Conservation (phyloP, 352 stramenopile genomes). For the Phytophthora ramorum region DNA sequence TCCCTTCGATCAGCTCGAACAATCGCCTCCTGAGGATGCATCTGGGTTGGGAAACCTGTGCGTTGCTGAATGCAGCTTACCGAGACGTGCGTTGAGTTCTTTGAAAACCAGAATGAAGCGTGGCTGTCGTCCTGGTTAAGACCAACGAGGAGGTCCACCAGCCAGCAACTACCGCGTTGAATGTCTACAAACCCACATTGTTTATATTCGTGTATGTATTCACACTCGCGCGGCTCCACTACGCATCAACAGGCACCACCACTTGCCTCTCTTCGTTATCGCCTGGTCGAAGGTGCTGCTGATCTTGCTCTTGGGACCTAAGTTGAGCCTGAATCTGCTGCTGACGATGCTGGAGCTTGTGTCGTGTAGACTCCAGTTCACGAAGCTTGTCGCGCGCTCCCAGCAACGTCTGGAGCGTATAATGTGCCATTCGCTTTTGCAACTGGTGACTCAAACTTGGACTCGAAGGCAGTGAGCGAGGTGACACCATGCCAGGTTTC, state of each 20-base stretch:
- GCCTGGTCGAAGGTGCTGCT: not conserved
- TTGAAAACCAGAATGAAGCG: not conserved
- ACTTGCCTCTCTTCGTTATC: not conserved
- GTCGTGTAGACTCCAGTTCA: conserved; percentile 50
- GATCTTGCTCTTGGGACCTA: conserved; percentile 1
- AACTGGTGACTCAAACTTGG: conserved; percentile 75
- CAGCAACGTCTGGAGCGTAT: conserved; percentile 74
- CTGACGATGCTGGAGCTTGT: conserved; percentile 35
- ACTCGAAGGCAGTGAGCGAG: conserved; percentile 73
- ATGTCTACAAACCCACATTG: not conserved
- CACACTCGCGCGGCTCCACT: not conserved
- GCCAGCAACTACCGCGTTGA: not conserved
- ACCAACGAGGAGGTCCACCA: no score
- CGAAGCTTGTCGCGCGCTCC: conserved; percentile 69
- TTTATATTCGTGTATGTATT: conserved; percentile 3
- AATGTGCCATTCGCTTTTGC: conserved; percentile 79
- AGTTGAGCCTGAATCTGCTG: conserved; percentile 7
- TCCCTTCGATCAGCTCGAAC: not conserved
- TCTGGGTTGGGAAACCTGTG: not conserved
- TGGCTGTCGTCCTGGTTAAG: not conserved
- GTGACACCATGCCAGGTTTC: conserved; percentile 84
- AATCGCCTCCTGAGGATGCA: not conserved
- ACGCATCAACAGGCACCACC: conserved; percentile 18
- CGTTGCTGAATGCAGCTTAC: no score
- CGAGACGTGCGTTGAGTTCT: no score